Base-by-base conservation (phyloP, 208 protist species). In the Leishmania tarentolae region DNA sequence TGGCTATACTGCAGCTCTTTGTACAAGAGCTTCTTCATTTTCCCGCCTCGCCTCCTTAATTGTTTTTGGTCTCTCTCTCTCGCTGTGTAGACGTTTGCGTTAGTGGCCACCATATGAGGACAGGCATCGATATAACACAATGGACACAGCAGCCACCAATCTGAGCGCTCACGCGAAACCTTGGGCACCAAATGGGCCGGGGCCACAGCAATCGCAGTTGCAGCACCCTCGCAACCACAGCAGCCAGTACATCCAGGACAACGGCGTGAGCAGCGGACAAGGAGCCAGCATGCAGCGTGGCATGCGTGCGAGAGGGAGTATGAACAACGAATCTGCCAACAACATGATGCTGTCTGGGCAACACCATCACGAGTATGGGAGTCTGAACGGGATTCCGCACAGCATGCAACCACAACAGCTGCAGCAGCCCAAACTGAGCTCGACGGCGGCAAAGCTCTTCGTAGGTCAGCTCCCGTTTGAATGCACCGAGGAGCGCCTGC, bases 381-480 rank as follows among this genome's bases (percentile, higher is more conserved):
- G 52, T 0, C 21, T 72, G 4, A 84, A 75, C 75, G 83, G 73
- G n/a, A 77, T 74, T 37, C 42, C 21, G 52, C 82, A 63, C 17
- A 65, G 4, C 61, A 72, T 85, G 71, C 82, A 78, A 28, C 83
- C 78, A 50, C 81, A 86, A 50, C 81, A 86, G 63, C 68, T 61
- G 46, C 83, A 83, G 70, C 87, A 87, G 72, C 84, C 85, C 19
- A 88, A 90, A 66, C 78, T 88, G 40, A 91, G 83, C 70, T 69
- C 83, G 2, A 86, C 82, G 0, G 86, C 83, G 44, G 92, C 94
- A 44, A 95, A 96, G 78, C 87, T 97, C 3, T 97, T 96, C 86
- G 92, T 97, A 13, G 94, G 94, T 42, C 93, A 96, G 77, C 78
- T 97, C 0, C 92, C 94, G 3, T 97, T 96, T 75, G 92, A 97